Percentiles rank a stretch among this genome's conserved stretches.
Evolutionary conservation across 2,329 filamentous ascomycete genomes (phyloP).

Genomic region (Pseudogymnoascus destructans): DNA sequence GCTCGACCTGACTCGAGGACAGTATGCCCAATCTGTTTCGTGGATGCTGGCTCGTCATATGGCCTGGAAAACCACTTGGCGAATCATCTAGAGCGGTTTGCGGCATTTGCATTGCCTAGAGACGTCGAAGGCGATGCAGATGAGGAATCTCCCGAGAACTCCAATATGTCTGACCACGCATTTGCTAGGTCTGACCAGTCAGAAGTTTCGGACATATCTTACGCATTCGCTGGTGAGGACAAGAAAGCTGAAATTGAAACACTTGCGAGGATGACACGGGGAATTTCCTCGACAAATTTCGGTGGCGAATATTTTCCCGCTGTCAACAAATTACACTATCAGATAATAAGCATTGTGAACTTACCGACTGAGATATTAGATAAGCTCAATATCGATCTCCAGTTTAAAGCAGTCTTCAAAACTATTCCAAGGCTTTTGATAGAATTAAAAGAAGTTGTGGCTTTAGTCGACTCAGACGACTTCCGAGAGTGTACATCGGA

Average conservation of each 20-base stretch:
- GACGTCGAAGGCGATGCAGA: background rate
- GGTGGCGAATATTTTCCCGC: background rate
- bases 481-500: background rate
- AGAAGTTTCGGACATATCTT: background rate
- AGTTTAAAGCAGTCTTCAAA: slow-evolving; percentile 2
- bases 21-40: background rate
- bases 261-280: background rate
- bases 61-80: background rate
- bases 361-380: background rate
- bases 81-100: slow-evolving; percentile 1
- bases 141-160: background rate
- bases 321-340: background rate
- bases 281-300: background rate
- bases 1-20: background rate
- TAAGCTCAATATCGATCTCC: background rate
- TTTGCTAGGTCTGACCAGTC: background rate
- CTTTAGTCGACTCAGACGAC: background rate
- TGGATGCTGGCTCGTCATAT: background rate
- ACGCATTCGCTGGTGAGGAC: background rate
- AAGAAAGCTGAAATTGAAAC: background rate
- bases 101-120: slow-evolving; percentile 3
- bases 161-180: background rate
- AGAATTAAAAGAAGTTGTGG: background rate
- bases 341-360: background rate
- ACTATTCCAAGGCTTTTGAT: background rate